phyloP scores from a whole-genome alignment of 1,139 yeast species.

The Zygotorulaspora mrakii region DNA sequence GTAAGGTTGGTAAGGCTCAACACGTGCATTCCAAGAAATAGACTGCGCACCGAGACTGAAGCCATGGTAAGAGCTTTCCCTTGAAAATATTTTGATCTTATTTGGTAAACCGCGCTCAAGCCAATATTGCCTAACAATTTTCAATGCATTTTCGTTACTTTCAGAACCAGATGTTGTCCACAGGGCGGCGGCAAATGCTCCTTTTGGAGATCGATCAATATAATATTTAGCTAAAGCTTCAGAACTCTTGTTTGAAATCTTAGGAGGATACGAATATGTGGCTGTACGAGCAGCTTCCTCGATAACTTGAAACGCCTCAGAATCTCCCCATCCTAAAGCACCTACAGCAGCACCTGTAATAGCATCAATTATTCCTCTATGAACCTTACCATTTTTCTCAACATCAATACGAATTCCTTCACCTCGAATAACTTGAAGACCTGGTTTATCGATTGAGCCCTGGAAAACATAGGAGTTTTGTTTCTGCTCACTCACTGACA shows the following conservation, averaged over 20 bases:
- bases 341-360: constrained; percentile 67
- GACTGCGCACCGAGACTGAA: constrained; percentile 54
- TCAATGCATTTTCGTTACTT: constrained; percentile 56
- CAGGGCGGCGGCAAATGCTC: constrained; percentile 54
- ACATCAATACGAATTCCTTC: constrained; percentile 47
- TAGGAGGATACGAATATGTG: constrained; percentile 46
- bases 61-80: constrained; percentile 57
- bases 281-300: constrained; percentile 46
- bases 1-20: constrained; percentile 16
- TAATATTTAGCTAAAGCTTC: constrained; percentile 51
- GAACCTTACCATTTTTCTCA: constrained; percentile 45
- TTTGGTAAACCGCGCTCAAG: constrained; percentile 48
- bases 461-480: constrained; percentile 40
- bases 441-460: constrained; percentile 40
- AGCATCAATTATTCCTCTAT: constrained; percentile 46
- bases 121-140: constrained; percentile 54
- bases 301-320: constrained; percentile 47
- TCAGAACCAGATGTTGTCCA: constrained; percentile 54
- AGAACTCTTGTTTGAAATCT: constrained; percentile 43
- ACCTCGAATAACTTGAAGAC: constrained; percentile 47
- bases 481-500: too few relatives aligned
- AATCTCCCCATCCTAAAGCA: constrained; percentile 58
- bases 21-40: constrained; percentile 40
- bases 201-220: constrained; percentile 52
- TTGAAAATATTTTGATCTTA: constrained; percentile 49